Base-by-base conservation (phyloP, 2,329 filamentous ascomycete genomes). In the Aspergillus clavatus region DNA sequence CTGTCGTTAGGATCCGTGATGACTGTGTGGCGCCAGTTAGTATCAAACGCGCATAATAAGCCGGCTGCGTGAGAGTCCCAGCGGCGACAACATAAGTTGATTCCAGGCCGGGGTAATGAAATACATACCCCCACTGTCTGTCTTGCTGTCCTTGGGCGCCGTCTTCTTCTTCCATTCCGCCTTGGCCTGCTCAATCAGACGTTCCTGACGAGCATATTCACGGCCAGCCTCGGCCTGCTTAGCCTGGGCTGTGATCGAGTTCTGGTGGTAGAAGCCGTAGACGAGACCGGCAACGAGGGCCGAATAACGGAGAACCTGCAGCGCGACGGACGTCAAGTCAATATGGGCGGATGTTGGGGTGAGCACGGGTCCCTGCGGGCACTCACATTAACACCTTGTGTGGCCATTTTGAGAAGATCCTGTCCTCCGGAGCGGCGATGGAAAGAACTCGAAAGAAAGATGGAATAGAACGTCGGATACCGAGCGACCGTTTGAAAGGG, bases 191-290 rank as follows among this genome's bases (percentile, higher is more conserved):
- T 86, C 76, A 77, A 98, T 97, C 78, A 97, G 79, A 60, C 83
- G 81, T 74, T 89, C 81, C 80, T 97, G 94, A 74, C 88, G 86
- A 67, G 90, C 79, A 70, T 91, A 97, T 70, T 95, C 88, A 67
- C 82, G 82, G 72, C 94, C 76, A 61, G 81, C 79, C 61, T 84
- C 81, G 58, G 83, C 77, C 51, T 79, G 73, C 73, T 83, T 86
- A 65, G 89, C 82, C 62, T 80, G 72, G 46, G 86, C 72, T 58
- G 75, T 84, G 71, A 98, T 85, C 52, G 82, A 80, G 66, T 85
- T 79, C 77, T 98, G 93, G 78, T 95, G 91, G 73, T 84, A 87
- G 77, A 95, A 83, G 71, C 93, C 93, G 78, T 98, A 98, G 75
- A 95, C 84, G 68, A 97, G 76, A 69, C 93, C 93, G 65, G 89